phyloP scores from a whole-genome alignment of 176 grass and related monocot genomes.

The Melocanna baccifera region DNA sequence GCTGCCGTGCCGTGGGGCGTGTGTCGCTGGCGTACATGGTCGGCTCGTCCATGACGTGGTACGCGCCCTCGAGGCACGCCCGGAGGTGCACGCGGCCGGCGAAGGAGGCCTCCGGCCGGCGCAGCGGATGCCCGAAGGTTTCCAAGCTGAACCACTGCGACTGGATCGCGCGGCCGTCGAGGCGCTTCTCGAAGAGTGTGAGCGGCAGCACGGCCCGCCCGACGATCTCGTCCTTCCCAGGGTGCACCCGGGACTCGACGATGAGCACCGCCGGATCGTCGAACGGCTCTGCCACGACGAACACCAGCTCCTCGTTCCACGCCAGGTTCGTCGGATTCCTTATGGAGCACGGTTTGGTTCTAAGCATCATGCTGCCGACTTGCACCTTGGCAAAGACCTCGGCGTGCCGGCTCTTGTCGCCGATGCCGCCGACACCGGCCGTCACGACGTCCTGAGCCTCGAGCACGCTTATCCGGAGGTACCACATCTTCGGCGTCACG shows the following conservation, averaged over 20 bases:
- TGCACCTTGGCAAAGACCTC: conserved; percentile 62
- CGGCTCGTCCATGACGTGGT: conserved; percentile 82
- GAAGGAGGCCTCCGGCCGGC: not conserved
- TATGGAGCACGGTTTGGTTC: conserved; percentile 41
- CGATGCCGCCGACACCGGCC: not conserved
- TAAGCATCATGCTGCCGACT: conserved; percentile 51
- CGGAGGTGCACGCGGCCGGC: conserved; percentile 64
- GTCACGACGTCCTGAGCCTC: conserved; percentile 48
- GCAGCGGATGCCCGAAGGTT: conserved; percentile 26
- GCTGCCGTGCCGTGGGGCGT: conserved; percentile 63
- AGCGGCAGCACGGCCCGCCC: conserved; percentile 52
- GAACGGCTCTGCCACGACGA: conserved; percentile 74
- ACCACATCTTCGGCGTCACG: conserved; percentile 49
- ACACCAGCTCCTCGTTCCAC: conserved; percentile 83
- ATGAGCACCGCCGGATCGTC: conserved; percentile 78
- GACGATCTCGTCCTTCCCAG: conserved; percentile 59
- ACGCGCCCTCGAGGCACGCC: conserved; percentile 73
- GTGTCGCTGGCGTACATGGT: conserved; percentile 71
- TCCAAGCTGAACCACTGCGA: conserved; percentile 83
- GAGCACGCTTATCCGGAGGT: conserved; percentile 34
- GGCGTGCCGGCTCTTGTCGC: conserved; percentile 29
- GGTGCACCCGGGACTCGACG: conserved; percentile 46
- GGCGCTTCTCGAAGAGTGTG: conserved; percentile 53
- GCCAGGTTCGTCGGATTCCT: conserved; percentile 22
- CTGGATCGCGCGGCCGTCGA: conserved; percentile 42